Conservation (phyloP, 2,329 filamentous ascomycete species). For the Magnaporthiopsis rhizophila region DNA sequence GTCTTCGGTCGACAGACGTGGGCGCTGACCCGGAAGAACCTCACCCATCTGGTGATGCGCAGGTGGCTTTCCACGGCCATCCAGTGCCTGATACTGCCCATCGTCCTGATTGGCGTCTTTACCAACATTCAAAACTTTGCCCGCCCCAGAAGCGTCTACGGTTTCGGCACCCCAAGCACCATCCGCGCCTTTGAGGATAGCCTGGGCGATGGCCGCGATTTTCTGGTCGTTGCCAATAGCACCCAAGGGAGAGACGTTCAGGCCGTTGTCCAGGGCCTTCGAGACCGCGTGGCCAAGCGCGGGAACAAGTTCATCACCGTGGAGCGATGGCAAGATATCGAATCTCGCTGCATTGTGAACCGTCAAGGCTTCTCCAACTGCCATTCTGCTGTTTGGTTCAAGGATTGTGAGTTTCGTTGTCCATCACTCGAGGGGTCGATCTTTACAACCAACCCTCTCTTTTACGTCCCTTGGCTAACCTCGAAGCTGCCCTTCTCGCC, state of each 20-base stretch:
- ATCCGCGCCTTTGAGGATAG: conserved; percentile 61
- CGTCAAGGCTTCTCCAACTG: conserved; percentile 61
- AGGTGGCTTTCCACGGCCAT: conserved; percentile 43
- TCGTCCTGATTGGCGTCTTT: conserved; percentile 51
- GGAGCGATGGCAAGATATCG: conserved; percentile 20
- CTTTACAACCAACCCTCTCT: background rate
- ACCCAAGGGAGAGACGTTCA: conserved; percentile 62
- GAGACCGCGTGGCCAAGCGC: conserved; percentile 42
- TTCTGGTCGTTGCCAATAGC: conserved; percentile 75
- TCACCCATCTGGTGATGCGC: conserved; percentile 48
- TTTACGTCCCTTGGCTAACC: background rate
- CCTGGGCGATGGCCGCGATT: conserved; percentile 54
- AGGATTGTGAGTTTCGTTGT: conserved; percentile 26
- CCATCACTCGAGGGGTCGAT: too few species aligned
- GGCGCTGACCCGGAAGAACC: conserved; percentile 55
- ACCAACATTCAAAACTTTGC: conserved; percentile 76
- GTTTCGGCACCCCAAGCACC: conserved; percentile 55
- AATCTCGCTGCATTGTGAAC: conserved; percentile 47
- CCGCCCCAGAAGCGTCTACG: conserved; percentile 65
- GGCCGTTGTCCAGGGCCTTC: conserved; percentile 56
- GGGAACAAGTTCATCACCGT: conserved; percentile 35
- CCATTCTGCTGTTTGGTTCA: conserved; percentile 65
- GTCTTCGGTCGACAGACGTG: conserved; percentile 45
- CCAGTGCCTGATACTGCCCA: conserved; percentile 51
- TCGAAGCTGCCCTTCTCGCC: background rate